A percentile compares a stretch with the other conserved stretches of the same genome.
Conservation (phyloP, 2,329 filamentous ascomycete species). For the Aureobasidium sp. region DNA sequence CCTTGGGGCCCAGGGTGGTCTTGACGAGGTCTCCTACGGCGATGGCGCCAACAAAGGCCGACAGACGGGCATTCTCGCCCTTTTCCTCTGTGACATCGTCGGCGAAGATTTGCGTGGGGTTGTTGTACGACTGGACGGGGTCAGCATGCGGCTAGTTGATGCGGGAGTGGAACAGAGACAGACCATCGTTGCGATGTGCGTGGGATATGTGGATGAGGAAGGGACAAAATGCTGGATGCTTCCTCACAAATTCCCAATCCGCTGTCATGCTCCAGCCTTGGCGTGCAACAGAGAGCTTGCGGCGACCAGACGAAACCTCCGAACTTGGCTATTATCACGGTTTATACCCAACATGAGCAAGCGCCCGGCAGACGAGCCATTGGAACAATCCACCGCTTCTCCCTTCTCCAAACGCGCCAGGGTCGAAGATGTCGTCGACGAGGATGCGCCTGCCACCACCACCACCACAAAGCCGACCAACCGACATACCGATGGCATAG, state of each 20-base stretch:
- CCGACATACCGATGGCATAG: constrained; percentile 22
- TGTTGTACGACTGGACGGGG: constrained; percentile 36
- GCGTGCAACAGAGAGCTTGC: constrained; percentile 4
- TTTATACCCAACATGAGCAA: constrained; percentile 31
- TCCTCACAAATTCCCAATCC: not conserved
- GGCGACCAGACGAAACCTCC: constrained; percentile 3
- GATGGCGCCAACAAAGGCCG: constrained; percentile 97
- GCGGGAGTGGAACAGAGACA: not conserved
- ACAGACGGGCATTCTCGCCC: constrained; percentile 96
- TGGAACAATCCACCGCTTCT: constrained; percentile 36
- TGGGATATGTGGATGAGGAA: not conserved
- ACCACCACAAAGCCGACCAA: constrained; percentile 19
- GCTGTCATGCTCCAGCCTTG: constrained; percentile 4
- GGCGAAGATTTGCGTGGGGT: constrained; percentile 95
- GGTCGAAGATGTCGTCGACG: constrained; percentile 35
- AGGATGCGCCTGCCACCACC: constrained; percentile 15
- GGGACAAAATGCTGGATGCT: not conserved
- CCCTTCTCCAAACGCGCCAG: constrained; percentile 40
- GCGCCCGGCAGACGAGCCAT: constrained; percentile 36
- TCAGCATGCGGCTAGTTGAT: not conserved
- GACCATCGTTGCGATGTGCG: constrained; percentile 14
- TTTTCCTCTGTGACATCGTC: constrained; percentile 97
- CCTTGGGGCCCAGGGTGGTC: constrained; percentile 92
- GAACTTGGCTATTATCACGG: not conserved
- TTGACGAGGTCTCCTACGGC: constrained; percentile 96